Base-by-base conservation (phyloP, 345 rosid species). In the Euphorbia peplus region DNA sequence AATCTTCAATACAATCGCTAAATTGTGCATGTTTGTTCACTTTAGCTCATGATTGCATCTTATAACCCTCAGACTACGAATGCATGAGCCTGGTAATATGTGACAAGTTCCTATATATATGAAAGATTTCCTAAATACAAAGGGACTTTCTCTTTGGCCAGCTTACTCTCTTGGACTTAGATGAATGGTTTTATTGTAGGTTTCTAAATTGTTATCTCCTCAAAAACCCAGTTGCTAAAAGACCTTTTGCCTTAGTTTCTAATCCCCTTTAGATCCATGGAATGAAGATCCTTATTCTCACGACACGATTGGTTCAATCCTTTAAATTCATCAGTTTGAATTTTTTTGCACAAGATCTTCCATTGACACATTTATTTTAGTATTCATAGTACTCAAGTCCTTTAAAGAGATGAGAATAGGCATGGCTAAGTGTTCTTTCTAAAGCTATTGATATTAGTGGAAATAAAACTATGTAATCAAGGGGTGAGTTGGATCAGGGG, bases 101-200 rank as follows among this genome's bases (percentile, higher is more conserved):
- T 61, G 13, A 60, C 26, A 35, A 61, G 50, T 61, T 61, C 26
- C 65, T 39, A 41, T n/a, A n/a, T n/a, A n/a, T n/a, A n/a, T n/a
- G n/a, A 39, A 61, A 39, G 26, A 41, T 21, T 18, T 4, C 15
- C n/a, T 41, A 8, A 4, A 25, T n/a, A 29, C 15, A 24, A 12
- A 19, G 63, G 8, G 18, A 11, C 3, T 61, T 22, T 19, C 29
- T 47, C 46, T 29, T 19, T 3, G 10, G 42, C n/a, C n/a, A 61
- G 41, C 11, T 3, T 61, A 62, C 29, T 58, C 18, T 62, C 32
- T 37, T 21, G 51, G 19, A 32, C 10, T 3, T 9, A 18, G 32
- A 5, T 37, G n/a, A 10, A n/a, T 35, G 47, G 25, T 41, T 41
- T 1, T 14, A 41, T 62, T 29, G 19, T 9, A 16, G 18, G 46